Percentiles rank a stretch among this genome's conserved stretches.
phyloP scores from a whole-genome alignment of 768 basidiomycete genomes.

The Phylloporus scabripes region DNA sequence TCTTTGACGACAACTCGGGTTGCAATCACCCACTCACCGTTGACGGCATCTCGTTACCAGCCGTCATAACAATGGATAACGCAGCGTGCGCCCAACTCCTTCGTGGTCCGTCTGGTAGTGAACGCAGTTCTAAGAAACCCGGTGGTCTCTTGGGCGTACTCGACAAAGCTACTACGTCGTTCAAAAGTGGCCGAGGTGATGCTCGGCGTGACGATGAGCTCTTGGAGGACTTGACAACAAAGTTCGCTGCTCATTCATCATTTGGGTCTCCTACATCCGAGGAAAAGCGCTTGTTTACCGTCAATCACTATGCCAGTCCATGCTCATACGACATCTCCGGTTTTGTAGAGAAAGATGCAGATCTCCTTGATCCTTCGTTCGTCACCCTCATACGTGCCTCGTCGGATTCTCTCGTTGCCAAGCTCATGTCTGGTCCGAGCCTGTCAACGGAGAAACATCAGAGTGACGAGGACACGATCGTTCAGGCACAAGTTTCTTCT shows the following conservation, averaged over 20 bases:
- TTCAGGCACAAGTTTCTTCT: constrained; percentile 59
- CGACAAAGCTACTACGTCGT: constrained; percentile 45
- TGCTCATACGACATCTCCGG: constrained; percentile 47
- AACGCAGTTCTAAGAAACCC: constrained; percentile 45
- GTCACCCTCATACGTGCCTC: constrained; percentile 50
- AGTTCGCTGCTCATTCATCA: constrained; percentile 47
- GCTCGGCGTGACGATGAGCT: constrained; percentile 46
- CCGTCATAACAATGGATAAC: constrained; percentile 49
- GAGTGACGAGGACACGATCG: constrained; percentile 51
- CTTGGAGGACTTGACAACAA: constrained; percentile 43
- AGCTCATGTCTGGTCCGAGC: constrained; percentile 59
- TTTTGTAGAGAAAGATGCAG: constrained; percentile 48
- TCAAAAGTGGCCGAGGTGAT: constrained; percentile 46
- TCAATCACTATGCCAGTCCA: constrained; percentile 56
- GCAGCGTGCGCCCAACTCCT: constrained; percentile 52
- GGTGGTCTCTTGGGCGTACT: constrained; percentile 55
- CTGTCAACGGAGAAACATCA: constrained; percentile 54
- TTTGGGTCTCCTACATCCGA: constrained; percentile 36
- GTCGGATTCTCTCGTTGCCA: constrained; percentile 48
- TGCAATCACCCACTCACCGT: constrained; percentile 41
- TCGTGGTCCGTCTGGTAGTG: constrained; percentile 45
- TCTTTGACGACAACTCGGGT: constrained; percentile 46
- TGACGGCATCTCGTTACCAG: constrained; percentile 50
- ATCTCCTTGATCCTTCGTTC: constrained; percentile 51
- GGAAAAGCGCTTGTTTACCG: constrained; percentile 42